These are phyloP conservation scores for Acaromyces ingoldii DNA, from an alignment of 1,284 basidiomycete species.

Conservation along the genomic window DNA sequence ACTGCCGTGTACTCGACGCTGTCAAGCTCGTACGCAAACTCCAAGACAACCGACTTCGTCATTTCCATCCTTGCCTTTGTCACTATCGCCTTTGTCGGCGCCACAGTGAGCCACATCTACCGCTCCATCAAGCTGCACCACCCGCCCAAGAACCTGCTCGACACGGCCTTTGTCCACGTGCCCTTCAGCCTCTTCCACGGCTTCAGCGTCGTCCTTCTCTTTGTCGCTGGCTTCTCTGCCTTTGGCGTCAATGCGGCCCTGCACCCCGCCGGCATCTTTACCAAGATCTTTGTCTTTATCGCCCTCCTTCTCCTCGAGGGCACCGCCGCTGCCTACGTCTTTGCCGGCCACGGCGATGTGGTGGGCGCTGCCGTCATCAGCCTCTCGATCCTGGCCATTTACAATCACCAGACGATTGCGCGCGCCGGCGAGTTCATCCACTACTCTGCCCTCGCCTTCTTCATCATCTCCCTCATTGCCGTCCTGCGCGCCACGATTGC, in stretches of 20 bases:
- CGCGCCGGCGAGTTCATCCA: conserved; percentile 63
- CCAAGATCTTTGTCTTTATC: conserved; percentile 89
- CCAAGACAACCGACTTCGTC: conserved; percentile 56
- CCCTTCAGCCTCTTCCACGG: conserved; percentile 67
- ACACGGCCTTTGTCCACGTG: conserved; percentile 56
- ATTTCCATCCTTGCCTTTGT: conserved; percentile 74
- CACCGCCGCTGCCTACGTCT: conserved; percentile 79
- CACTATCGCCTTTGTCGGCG: conserved; percentile 76
- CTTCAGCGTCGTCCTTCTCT: conserved; percentile 85
- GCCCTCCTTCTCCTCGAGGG: conserved; percentile 88
- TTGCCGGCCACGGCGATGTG: conserved; percentile 79
- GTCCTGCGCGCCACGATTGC: conserved; percentile 69
- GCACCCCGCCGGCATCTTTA: conserved; percentile 73
- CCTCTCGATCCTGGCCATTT: conserved; percentile 62
- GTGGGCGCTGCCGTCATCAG: conserved; percentile 80
- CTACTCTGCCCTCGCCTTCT: conserved; percentile 77
- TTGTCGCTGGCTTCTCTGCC: conserved; percentile 82
- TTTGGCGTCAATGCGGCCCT: conserved; percentile 72
- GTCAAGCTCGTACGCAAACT: conserved; percentile 21
- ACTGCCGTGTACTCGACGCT: conserved; percentile 80
- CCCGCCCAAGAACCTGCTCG: conserved; percentile 58
- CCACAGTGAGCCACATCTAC: conserved; percentile 81
- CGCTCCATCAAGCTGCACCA: conserved; percentile 84
- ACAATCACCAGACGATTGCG: conserved; percentile 53
- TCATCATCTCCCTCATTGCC: conserved; percentile 76